Conservation (phyloP, 257 asterid species). For the Phtheirospermum japonicum region DNA sequence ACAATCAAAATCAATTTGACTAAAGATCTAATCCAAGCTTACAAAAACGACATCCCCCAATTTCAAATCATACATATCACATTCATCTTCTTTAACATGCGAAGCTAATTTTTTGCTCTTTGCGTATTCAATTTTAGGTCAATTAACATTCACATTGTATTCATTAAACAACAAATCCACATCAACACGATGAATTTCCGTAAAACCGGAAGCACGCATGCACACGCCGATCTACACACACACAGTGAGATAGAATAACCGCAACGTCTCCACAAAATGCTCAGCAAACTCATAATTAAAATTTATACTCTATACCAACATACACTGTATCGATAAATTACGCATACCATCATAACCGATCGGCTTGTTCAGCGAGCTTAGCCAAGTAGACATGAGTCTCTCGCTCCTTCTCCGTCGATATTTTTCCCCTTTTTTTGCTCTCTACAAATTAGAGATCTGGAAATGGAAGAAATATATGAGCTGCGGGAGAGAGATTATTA, state of each 20-base stretch:
- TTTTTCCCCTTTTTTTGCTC: slow-evolving; percentile 9
- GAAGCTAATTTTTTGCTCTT: background rate
- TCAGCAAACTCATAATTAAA: too few relatives aligned
- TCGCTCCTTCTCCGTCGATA: slow-evolving; percentile 73
- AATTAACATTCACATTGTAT: slow-evolving; percentile 14
- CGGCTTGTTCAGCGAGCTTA: slow-evolving; percentile 87
- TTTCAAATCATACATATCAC: slow-evolving; percentile 16
- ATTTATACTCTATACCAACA: background rate
- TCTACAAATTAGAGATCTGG: background rate
- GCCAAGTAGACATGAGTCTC: slow-evolving; percentile 82
- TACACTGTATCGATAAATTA: slow-evolving; percentile 2
- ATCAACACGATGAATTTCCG: background rate
- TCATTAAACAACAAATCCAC: slow-evolving; percentile 13
- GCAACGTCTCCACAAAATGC: slow-evolving; percentile 5
- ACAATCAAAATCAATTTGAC: too few relatives aligned
- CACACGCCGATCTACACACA: slow-evolving; percentile 26
- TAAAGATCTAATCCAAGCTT: background rate
- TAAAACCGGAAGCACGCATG: slow-evolving; percentile 10
- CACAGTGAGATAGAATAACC: slow-evolving; percentile 6
- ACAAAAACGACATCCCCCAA: slow-evolving; percentile 10
- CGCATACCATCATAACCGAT: slow-evolving; percentile 74
- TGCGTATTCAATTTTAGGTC: slow-evolving; percentile 16
- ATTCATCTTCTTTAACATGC: too few relatives aligned
- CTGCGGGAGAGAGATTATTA: slow-evolving; percentile 16
- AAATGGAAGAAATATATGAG: background rate